A percentile compares a stretch with the other conserved stretches of the same genome.
Evolutionary conservation across 805 yeast genomes (phyloP).

Genomic region (Ogataea ganodermae): DNA sequence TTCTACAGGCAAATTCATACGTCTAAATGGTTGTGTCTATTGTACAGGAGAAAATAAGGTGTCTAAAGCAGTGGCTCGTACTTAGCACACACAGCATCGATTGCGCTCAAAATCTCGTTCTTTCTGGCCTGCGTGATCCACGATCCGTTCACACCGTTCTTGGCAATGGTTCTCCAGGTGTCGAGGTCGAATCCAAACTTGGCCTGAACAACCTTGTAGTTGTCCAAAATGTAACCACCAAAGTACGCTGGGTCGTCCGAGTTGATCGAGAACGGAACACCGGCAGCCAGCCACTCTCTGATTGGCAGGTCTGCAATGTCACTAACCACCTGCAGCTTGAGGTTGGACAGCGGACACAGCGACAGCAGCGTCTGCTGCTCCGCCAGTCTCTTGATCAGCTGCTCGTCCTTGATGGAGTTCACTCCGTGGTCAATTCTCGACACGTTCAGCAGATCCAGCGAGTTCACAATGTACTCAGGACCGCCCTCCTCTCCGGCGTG

Average conservation of each 20-base stretch:
- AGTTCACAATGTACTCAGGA: conserved; percentile 59
- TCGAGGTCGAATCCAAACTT: conserved; percentile 61
- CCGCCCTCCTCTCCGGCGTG: conserved; percentile 93
- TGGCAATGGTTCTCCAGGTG: conserved; percentile 66
- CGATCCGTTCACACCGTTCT: conserved; percentile 68
- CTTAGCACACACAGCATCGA: conserved; percentile 42
- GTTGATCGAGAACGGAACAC: conserved; percentile 73
- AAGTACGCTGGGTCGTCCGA: conserved; percentile 83
- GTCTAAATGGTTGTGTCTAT: not conserved
- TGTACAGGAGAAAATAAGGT: not conserved
- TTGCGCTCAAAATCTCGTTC: conserved; percentile 43
- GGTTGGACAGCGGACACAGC: conserved; percentile 77
- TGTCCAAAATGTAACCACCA: conserved; percentile 82
- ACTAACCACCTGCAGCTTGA: conserved; percentile 71
- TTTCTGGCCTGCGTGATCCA: conserved; percentile 67
- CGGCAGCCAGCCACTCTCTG: conserved; percentile 54
- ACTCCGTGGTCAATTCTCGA: conserved; percentile 83
- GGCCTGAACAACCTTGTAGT: conserved; percentile 65
- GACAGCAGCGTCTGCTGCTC: conserved; percentile 58
- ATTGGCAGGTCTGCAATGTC: conserved; percentile 71
- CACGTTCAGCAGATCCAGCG: conserved; percentile 61
- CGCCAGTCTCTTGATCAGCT: conserved; percentile 58
- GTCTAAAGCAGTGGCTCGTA: conserved; percentile 26
- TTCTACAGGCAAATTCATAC: too few relatives aligned
- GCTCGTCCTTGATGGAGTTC: conserved; percentile 57